phyloP scores from a whole-genome alignment of 805 yeast genomes.

The Candida ascalaphidarum region DNA sequence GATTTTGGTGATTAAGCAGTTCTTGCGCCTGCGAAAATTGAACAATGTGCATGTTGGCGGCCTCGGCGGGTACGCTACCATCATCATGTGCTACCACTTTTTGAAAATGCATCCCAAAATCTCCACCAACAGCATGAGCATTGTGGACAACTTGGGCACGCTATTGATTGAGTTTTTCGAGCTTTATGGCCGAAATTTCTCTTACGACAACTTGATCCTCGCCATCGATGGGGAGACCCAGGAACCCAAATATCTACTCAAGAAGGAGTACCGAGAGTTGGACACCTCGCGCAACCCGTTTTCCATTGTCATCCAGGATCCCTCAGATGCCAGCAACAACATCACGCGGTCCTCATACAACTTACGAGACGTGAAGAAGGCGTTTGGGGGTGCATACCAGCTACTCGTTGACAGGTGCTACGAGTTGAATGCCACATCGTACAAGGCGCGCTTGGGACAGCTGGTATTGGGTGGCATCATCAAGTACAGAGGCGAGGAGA shows the following conservation, averaged over 20 bases:
- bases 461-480: slow-evolving; percentile 77
- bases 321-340: slow-evolving; percentile 76
- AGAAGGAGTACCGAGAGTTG: slow-evolving; percentile 43
- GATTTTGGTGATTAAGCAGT: slow-evolving; percentile 77
- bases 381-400: slow-evolving; percentile 85
- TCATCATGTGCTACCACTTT: slow-evolving; percentile 76
- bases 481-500: slow-evolving; percentile 59
- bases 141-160: slow-evolving; percentile 74
- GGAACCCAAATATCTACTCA: slow-evolving; percentile 50
- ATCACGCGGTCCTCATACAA: slow-evolving; percentile 82
- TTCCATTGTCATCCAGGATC: slow-evolving; percentile 77
- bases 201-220: slow-evolving; percentile 71
- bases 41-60: slow-evolving; percentile 93
- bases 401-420: slow-evolving; percentile 67
- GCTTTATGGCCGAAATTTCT: slow-evolving; percentile 82
- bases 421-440: slow-evolving; percentile 57
- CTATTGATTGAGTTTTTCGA: slow-evolving; percentile 87
- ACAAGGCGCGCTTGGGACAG: slow-evolving; percentile 58
- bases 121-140: slow-evolving; percentile 54
- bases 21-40: slow-evolving; percentile 64
- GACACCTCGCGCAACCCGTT: slow-evolving; percentile 47
- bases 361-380: slow-evolving; percentile 67
- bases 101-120: slow-evolving; percentile 72
- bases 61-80: slow-evolving; percentile 88
- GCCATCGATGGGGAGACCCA: slow-evolving; percentile 49